Percentiles rank a stretch among this genome's conserved stretches.
phyloP scores from a whole-genome alignment of 2,329 filamentous ascomycete genomes.

The Cladosporium sphaerospermum region DNA sequence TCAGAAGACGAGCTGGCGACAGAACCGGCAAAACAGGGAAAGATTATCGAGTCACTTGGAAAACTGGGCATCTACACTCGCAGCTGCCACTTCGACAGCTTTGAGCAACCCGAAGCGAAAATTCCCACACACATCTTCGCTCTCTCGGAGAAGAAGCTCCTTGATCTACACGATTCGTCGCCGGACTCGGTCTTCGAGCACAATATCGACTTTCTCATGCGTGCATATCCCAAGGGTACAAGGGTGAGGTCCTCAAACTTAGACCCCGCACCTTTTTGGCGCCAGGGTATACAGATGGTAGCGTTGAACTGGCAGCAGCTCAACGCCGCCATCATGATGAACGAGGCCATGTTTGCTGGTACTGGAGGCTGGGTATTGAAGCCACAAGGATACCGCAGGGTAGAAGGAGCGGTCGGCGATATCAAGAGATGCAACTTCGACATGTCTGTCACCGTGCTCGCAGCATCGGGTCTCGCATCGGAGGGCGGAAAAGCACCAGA shows the following conservation, averaged over 20 bases:
- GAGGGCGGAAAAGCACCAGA: conserved; percentile 43
- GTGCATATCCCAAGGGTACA: conserved; percentile 78
- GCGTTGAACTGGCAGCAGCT: conserved; percentile 91
- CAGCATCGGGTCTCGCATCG: conserved; percentile 64
- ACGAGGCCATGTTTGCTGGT: conserved; percentile 82
- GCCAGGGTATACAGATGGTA: conserved; percentile 82
- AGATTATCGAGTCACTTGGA: conserved; percentile 66
- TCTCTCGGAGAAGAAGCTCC: conserved; percentile 55
- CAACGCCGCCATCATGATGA: conserved; percentile 93
- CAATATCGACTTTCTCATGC: conserved; percentile 76
- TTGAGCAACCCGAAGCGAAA: conserved; percentile 55
- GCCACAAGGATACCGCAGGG: conserved; percentile 62
- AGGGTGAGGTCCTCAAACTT: conserved; percentile 80
- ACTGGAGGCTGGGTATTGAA: conserved; percentile 82
- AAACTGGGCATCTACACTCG: conserved; percentile 78
- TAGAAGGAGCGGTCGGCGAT: conserved; percentile 13
- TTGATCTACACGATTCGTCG: conserved; percentile 59
- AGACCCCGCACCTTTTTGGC: conserved; percentile 79
- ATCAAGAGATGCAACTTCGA: conserved; percentile 43
- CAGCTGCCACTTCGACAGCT: conserved; percentile 71
- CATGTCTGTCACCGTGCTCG: conserved; percentile 66
- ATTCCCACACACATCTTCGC: conserved; percentile 60
- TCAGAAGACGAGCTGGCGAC: conserved; percentile 33
- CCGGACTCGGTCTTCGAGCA: conserved; percentile 64
- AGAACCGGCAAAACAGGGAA: conserved; percentile 41